phyloP scores from a whole-genome alignment of 768 basidiomycete genomes.

The Mycena crocata region DNA sequence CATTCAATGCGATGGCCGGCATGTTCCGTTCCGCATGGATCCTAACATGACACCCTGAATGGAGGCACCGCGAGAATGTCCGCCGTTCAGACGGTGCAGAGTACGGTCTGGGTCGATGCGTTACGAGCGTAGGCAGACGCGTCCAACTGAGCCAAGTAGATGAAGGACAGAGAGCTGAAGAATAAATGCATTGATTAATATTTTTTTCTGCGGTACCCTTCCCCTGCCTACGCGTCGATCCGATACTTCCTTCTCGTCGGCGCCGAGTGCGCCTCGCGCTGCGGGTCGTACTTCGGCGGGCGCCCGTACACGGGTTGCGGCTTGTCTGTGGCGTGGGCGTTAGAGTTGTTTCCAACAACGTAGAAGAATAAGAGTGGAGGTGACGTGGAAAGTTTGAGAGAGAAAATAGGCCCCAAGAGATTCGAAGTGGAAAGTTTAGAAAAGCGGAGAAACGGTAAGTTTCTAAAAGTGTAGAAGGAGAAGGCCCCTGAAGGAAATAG shows the following conservation, averaged over 20 bases:
- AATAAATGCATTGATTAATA: background rate
- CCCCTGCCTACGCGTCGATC: constrained; percentile 1
- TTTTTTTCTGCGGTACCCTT: background rate
- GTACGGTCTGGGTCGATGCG: too few relatives aligned
- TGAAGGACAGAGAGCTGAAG: background rate
- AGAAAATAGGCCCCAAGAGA: constrained; percentile 27
- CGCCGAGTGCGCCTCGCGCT: constrained; percentile 19
- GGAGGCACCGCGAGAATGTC: too few relatives aligned
- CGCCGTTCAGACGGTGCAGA: too few relatives aligned
- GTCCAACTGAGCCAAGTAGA: background rate
- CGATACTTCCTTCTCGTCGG: constrained; percentile 23
- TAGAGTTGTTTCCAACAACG: background rate
- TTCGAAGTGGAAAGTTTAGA: too few relatives aligned
- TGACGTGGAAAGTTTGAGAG: background rate
- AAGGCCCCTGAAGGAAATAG: too few relatives aligned
- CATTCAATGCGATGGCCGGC: too few relatives aligned
- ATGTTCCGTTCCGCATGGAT: too few relatives aligned
- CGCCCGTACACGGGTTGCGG: constrained; percentile 29
- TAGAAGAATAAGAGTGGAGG: too few relatives aligned
- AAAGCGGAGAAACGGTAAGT: too few relatives aligned
- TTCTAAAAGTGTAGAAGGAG: too few relatives aligned
- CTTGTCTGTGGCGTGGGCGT: constrained; percentile 42
- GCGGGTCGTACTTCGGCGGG: constrained; percentile 34
- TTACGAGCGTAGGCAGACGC: too few relatives aligned
- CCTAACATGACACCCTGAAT: too few relatives aligned